Base-by-base conservation (phyloP, 805 yeast genomes). In the Ogataea siamensis region DNA sequence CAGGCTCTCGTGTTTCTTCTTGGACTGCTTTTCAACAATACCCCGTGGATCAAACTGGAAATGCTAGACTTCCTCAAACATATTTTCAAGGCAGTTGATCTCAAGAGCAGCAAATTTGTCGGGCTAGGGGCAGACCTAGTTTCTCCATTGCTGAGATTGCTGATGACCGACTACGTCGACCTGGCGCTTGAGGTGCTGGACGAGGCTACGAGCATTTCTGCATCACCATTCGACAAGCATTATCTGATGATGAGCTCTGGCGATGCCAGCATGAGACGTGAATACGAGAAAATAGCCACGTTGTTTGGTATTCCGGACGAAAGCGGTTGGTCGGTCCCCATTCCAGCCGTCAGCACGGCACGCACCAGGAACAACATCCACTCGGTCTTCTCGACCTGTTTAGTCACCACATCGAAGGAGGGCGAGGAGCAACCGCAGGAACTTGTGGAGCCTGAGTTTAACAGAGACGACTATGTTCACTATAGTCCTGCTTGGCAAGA, bases 301-400 rank as follows among this genome's bases (percentile, higher is more conserved):
- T 66, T 93, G 39, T 94, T 88, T 66, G 99, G 99, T 11, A 80
- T 91, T 16, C 98, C 99, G 0, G 91, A 85, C 45, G 95, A 86
- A 9, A 80, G 83, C 53, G 99, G 99, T 1, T 93, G 99, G 99
- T 82, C 96, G 0, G 80, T 94, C 34, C 95, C 98, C 2, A 84
- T 86, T 91, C 96, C 99, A 2, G 86, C 91, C 0, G 78, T 87
- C 28, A 82, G 93, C 2, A 87, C 96, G 0, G 83, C 95, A 0
- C 76, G 85, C 11, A 86, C 98, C 1, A 69, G 97, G 48, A 87
- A 86, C 56, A 93, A 93, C 54, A 94, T 93, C 1, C 98, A 93
- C 60, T 89, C 98, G 0, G 98, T 93, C 3, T 93, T 86, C 56
- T 79, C 88, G 20, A 86, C 96, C 0, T 91, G 97, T 55, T 73